Evolutionary conservation across 768 basidiomycete genomes (phyloP), one percentile per base, ranked within the genome.

Genomic region (Mycena vulgaris): DNA sequence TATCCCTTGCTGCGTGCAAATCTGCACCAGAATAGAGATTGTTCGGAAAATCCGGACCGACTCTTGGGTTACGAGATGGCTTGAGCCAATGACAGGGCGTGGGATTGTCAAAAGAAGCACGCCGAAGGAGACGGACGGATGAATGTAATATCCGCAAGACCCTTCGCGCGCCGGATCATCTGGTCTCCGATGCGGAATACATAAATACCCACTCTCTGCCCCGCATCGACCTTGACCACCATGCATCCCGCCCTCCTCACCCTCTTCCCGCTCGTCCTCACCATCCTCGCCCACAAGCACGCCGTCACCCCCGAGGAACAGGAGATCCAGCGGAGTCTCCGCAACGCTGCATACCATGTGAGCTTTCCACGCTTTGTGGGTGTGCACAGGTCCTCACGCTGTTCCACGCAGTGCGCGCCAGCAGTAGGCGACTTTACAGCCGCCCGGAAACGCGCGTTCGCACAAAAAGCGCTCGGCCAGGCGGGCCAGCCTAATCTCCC

Each of bases 261-360:
- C 6, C 66, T 81, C 7, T 69, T 81, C 37, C 68, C 74, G 2
- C 55, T 78, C 5, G 53, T 78, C 25, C 68, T 75, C 28, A 47
- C 75, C 9, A 79, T 73, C 19, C 37, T 70, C 6, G 86, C 85
- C 9, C 88, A 88, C 75, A 82, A 81, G 56, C 78, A 84, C 49
- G 85, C 87, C 6, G 83, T 81, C 71, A 83, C 84, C 0, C 79
- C 81, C 2, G 76, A 85, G 68, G 87, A 88, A 72, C 80, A 85
- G 49, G 86, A 86, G 69, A 78, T 86, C 17, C 84, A 88, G 67
- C 79, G 87, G 23, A 82, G 81, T 19, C 79, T 89, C 31, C 85
- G 88, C 68, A 85, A 83, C 47, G 87, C 88, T 28, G 87, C 88
- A 3, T 88, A 87, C 64, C 84, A 88, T 75, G 87, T 88, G 59